Evolutionary conservation across 768 basidiomycete genomes (phyloP), one percentile per base, ranked within the genome.

Genomic region (Ephemerocybe angulata): DNA sequence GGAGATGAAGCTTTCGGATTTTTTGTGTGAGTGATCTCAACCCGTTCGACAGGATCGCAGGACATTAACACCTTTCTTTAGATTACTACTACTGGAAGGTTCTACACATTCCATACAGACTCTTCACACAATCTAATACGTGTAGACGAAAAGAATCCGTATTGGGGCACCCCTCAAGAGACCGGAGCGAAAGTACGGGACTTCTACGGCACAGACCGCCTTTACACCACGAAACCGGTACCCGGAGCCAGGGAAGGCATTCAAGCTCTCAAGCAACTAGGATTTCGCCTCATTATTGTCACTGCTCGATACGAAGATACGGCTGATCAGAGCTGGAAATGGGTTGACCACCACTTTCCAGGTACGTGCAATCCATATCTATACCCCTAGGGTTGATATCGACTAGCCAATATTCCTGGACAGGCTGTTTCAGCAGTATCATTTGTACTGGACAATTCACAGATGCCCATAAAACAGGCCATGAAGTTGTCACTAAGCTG

Each of bases 71-170:
- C 25, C 46, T 17, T 27, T 21, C n/a, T 52, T 37, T 29, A 85
- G 83, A 88, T 63, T 87, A 87, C 60, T 87, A 86, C 65, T 88
- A 85, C 63, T 88, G 87, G 87, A 87, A 86, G 76, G 87, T 80
- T 38, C 19, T 21, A 15, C n/a, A 49, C 48, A 47, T 66, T 38
- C 33, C n/a, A 29, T 27, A 19, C 19, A 37, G 11, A 6, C 22
- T 37, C 50, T 19, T 12, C 33, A 24, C 27, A 10, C 42, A 17
- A 25, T 30, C 25, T 52, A 28, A 46, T 5, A 12, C 43, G 22
- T 21, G 27, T 48, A 31, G 49, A 27, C 19, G 21, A 27, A n/a
- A 44, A 80, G 78, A 80, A 80, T 61, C 76, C 76, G 21, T 77
- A 73, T 62, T 89, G 87, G 86, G 87, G 87, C 27, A 76, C 78